Evolutionary conservation across 371 early-diverging fungal genomes (phyloP), one percentile per base, ranked within the genome.

Genomic region (Mortierella sp.): DNA sequence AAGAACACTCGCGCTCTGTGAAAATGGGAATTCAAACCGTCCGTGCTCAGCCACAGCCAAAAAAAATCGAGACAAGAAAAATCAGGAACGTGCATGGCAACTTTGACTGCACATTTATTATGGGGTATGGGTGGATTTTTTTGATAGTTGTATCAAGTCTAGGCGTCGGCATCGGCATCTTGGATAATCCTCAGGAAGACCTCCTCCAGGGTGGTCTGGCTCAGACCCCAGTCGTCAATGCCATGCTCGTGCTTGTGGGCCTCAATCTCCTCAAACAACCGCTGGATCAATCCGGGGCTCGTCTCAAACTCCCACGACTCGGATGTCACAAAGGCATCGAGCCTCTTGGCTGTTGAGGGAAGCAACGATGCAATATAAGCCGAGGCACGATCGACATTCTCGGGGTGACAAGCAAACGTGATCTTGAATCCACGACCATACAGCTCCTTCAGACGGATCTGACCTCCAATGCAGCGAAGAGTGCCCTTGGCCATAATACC

Each of bases 401-500:
- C 85, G 9, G 88, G 85, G 3, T 64, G 63, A 61, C 82, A 73
- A 8, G 83, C 86, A 75, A 89, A 89, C 24, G 85, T 86, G 55
- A 94, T 70, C 79, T 91, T 90, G 87, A 92, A 95, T 0, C 95
- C 95, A 47, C 89, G 78, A 10, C 94, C 94, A 79, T 94, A 95
- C 24, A 91, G 70, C 31, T 93, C 85, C 85, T 95, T 95, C 61
- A 94, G 87, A 10, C 91, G 87, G n/a, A 92, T 85, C 45, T 86
- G 92, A 37, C 86, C 84, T 31, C 91, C 93, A 43, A 93, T 71
- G 74, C 94, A 94, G 26, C 93, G 88, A 50, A 95, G 74, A 3
- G 90, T 90, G 29, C 94, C 94, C 66, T 93, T 91, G 65, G 93
- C 91, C 92, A 93, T 94, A 66, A 95, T 94, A 37, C 92, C 93